Evolutionary conservation across 768 basidiomycete genomes (phyloP).

Genomic region (Suillus americanus): DNA sequence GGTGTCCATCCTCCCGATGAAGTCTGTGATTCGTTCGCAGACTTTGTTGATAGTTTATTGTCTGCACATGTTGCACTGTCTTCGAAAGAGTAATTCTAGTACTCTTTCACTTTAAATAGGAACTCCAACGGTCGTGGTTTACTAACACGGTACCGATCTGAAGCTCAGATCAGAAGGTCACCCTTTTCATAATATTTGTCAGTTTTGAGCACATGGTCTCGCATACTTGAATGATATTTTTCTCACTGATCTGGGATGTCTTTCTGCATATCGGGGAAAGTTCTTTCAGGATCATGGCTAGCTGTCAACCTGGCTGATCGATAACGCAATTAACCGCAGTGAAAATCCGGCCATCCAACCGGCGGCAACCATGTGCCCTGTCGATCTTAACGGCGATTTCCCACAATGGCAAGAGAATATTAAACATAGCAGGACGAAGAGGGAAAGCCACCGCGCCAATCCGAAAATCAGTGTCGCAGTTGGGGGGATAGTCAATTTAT

Average conservation of each 20-base stretch:
- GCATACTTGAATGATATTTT: neutral
- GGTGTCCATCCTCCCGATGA: constrained; percentile 49
- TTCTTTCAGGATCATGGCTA: neutral
- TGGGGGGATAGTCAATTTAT: constrained; percentile 1
- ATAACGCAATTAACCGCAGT: constrained; percentile 3
- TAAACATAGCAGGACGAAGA: constrained; percentile 5
- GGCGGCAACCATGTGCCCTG: constrained; percentile 10
- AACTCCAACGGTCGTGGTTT: constrained; percentile 23
- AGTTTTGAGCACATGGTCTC: neutral
- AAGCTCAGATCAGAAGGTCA: constrained; percentile 3
- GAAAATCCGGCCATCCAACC: constrained; percentile 8
- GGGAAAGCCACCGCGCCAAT: constrained; percentile 20
- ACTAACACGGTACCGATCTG: constrained; percentile 7
- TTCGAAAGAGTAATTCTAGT: neutral
- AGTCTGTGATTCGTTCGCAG: constrained; percentile 51
- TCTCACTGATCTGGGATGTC: neutral
- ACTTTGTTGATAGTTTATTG: constrained; percentile 44
- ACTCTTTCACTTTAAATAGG: constrained; percentile 6
- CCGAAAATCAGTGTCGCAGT: constrained; percentile 17
- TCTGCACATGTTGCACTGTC: neutral
- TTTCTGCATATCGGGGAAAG: neutral
- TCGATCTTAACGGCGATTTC: constrained; percentile 11
- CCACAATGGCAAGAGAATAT: constrained; percentile 5
- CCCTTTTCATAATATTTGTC: constrained; percentile 3
- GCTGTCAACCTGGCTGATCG: neutral